phyloP scores from a whole-genome alignment of 129 eudicot species.

The Erigeron canadensis region DNA sequence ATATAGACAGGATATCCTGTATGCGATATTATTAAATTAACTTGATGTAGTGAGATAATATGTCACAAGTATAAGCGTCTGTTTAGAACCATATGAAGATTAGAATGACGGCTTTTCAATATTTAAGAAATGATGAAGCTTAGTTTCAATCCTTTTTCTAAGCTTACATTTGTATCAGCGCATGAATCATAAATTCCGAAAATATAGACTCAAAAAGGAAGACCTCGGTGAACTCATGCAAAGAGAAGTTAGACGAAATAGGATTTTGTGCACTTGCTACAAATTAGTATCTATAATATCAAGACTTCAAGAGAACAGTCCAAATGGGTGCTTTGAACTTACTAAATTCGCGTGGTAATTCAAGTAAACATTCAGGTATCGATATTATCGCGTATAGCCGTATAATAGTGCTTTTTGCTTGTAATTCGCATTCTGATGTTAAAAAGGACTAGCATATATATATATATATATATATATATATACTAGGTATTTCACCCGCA shows the following conservation, averaged over 20 bases:
- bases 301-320: background rate
- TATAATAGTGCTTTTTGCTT: conserved; percentile 13
- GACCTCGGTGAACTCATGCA: conserved; percentile 20
- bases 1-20: no score
- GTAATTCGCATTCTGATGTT: conserved; percentile 3
- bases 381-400: conserved; percentile 9
- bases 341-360: conserved; percentile 18
- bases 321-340: conserved; percentile 5
- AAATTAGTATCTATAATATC: conserved; percentile 29
- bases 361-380: background rate
- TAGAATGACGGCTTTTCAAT: no score
- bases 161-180: no score
- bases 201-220: conserved; percentile 20
- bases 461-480: no score
- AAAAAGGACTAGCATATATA: conserved; percentile 13
- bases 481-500: no score
- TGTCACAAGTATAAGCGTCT: no score
- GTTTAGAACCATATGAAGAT: no score
- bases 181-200: no score
- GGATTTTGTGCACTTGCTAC: conserved; percentile 32
- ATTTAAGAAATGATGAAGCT: no score
- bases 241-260: background rate
- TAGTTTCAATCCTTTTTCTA: no score
- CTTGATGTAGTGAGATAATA: no score
- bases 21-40: no score